Conservation (phyloP, 2,329 filamentous ascomycete genomes). For the Pseudogymnoascus sp. region DNA sequence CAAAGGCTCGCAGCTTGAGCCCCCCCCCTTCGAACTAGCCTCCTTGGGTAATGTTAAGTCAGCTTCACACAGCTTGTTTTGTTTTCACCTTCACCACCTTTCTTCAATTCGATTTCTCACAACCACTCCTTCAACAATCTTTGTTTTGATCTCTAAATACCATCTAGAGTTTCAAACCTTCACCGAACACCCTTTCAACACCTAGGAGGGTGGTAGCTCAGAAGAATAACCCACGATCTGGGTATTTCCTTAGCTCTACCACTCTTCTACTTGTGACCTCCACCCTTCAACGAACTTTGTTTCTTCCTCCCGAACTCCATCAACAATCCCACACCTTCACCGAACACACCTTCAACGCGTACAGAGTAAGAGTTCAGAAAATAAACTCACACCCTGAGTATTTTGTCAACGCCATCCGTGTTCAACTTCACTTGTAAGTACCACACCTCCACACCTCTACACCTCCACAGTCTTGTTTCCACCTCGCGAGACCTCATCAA, state of each 20-base stretch:
- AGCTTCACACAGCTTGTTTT: slow-evolving; percentile 1
- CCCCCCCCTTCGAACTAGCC: not conserved
- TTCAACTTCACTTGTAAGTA: not conserved
- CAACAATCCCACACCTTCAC: not conserved
- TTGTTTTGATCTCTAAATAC: not conserved
- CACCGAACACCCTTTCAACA: not conserved
- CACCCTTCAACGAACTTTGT: not conserved
- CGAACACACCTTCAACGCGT: not conserved
- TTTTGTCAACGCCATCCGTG: not conserved
- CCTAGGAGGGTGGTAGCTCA: not conserved
- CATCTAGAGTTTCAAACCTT: not conserved
- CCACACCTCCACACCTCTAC: not conserved
- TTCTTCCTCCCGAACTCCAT: not conserved
- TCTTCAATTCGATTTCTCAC: not conserved
- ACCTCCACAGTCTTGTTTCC: not conserved
- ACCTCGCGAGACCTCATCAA: not conserved
- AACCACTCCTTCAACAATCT: not conserved
- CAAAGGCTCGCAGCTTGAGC: not conserved
- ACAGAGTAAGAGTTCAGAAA: not conserved
- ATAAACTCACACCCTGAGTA: not conserved
- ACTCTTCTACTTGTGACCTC: not conserved
- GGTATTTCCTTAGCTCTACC: not conserved
- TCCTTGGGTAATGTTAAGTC: not conserved
- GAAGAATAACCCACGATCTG: not conserved
- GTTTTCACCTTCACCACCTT: not conserved